Conservation (phyloP, 495 filamentous ascomycete genomes). For the Hypoxylon lienhwacheense region DNA sequence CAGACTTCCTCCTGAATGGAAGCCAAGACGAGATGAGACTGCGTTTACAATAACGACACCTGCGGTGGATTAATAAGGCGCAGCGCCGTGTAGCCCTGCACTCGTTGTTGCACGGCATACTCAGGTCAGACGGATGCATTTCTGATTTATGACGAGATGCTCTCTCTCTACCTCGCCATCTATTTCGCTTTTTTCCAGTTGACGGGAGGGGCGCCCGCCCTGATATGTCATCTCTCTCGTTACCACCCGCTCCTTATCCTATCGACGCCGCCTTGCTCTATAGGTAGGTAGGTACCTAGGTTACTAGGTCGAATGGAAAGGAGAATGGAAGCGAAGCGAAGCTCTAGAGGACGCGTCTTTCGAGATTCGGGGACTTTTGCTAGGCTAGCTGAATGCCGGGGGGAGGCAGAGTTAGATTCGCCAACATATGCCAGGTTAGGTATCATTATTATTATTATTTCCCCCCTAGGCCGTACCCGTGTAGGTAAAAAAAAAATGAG, state of each 20-base stretch:
- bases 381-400: constrained; percentile 10
- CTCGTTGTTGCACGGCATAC: constrained; percentile 20
- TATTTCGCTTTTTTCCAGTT: too few relatives aligned
- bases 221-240: too few relatives aligned
- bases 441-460: not conserved
- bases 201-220: too few relatives aligned
- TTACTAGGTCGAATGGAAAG: too few relatives aligned
- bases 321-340: too few relatives aligned
- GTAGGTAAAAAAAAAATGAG: not conserved
- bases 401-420: constrained; percentile 8
- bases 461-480: not conserved
- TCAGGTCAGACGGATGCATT: not conserved
- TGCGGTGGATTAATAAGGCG: constrained; percentile 17
- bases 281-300: too few relatives aligned
- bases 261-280: too few relatives aligned
- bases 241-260: too few relatives aligned
- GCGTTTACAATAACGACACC: constrained; percentile 13
- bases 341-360: too few relatives aligned
- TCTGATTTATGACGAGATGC: constrained; percentile 10
- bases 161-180: too few relatives aligned
- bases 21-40: constrained; percentile 19
- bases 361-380: constrained; percentile 1
- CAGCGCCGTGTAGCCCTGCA: constrained; percentile 18
- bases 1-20: constrained; percentile 1
- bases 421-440: constrained; percentile 21